phyloP scores from a whole-genome alignment of 139 green algal genomes.

The Coelastrella sp. region DNA sequence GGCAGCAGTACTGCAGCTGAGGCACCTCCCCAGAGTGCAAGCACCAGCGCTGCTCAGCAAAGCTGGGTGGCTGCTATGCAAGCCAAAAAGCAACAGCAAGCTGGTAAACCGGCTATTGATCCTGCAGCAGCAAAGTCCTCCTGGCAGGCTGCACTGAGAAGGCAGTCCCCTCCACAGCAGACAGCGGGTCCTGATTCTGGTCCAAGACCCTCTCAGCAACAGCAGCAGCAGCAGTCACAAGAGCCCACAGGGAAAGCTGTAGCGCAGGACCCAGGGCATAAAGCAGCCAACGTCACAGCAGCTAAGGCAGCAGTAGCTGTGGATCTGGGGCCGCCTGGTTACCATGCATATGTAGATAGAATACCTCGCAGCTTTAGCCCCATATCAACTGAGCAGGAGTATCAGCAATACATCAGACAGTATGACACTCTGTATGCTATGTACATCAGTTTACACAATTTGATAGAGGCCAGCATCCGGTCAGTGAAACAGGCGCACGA shows the following conservation, averaged over 20 bases:
- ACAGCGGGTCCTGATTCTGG: background rate
- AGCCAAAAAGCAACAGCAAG: background rate
- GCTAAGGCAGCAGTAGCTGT: background rate
- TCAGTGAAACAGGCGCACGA: background rate
- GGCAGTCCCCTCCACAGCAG: slow-evolving; percentile 6
- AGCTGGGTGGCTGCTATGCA: slow-evolving; percentile 19
- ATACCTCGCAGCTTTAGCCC: slow-evolving; percentile 5
- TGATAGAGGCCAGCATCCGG: slow-evolving; percentile 4
- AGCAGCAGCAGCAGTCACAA: background rate
- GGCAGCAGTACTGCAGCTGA: background rate
- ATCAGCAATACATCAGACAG: slow-evolving; percentile 18
- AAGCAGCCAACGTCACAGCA: background rate
- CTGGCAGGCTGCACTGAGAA: slow-evolving; percentile 11
- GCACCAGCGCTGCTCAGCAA: background rate
- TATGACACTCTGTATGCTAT: slow-evolving; percentile 6
- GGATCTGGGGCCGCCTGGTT: slow-evolving; percentile 53
- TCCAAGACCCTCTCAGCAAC: background rate
- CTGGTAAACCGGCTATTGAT: background rate
- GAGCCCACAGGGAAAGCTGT: background rate
- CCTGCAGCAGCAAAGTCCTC: slow-evolving; percentile 29
- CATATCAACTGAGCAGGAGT: slow-evolving; percentile 43
- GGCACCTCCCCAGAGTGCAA: no score
- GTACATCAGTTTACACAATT: slow-evolving; percentile 3
- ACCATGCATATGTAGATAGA: slow-evolving; percentile 14
- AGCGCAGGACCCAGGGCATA: background rate